Conservation (phyloP, 1,284 basidiomycete species). For the Vanrija humicola region DNA sequence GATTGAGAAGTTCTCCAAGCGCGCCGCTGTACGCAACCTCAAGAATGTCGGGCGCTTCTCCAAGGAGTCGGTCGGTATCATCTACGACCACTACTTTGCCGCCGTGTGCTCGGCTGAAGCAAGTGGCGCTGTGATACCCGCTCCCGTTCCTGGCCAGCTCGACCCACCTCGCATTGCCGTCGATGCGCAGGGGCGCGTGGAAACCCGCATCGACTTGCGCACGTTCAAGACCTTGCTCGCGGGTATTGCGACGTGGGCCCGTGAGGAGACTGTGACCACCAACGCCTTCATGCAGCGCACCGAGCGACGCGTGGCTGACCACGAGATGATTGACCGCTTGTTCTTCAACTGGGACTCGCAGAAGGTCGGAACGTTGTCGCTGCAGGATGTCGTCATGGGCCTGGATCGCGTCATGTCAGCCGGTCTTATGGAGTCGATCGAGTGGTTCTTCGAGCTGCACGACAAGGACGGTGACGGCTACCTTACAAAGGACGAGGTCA, state of each 20-base stretch:
- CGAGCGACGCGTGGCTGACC: conserved; percentile 51
- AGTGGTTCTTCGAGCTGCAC: conserved; percentile 97
- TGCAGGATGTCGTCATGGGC: conserved; percentile 82
- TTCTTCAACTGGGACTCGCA: conserved; percentile 89
- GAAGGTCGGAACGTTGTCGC: conserved; percentile 76
- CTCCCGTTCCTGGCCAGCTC: conserved; percentile 26
- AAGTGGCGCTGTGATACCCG: conserved; percentile 33
- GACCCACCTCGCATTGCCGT: conserved; percentile 44
- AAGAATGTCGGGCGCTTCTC: conserved; percentile 73
- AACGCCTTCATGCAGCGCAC: conserved; percentile 79
- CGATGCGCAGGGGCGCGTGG: conserved; percentile 63
- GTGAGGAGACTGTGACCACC: conserved; percentile 87
- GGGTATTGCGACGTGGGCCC: conserved; percentile 92
- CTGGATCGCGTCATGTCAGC: conserved; percentile 91
- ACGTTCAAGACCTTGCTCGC: conserved; percentile 88
- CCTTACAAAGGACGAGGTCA: conserved; percentile 91
- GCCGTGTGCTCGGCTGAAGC: conserved; percentile 68
- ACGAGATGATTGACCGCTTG: conserved; percentile 57
- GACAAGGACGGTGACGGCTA: conserved; percentile 94
- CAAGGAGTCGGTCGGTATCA: conserved; percentile 82
- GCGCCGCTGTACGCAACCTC: conserved; percentile 88
- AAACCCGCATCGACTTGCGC: conserved; percentile 78
- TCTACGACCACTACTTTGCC: conserved; percentile 87
- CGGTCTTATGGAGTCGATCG: conserved; percentile 95
- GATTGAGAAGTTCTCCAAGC: conserved; percentile 93